Conservation (phyloP, 805 yeast genomes). For the Sungouiozyma intestinalis region DNA sequence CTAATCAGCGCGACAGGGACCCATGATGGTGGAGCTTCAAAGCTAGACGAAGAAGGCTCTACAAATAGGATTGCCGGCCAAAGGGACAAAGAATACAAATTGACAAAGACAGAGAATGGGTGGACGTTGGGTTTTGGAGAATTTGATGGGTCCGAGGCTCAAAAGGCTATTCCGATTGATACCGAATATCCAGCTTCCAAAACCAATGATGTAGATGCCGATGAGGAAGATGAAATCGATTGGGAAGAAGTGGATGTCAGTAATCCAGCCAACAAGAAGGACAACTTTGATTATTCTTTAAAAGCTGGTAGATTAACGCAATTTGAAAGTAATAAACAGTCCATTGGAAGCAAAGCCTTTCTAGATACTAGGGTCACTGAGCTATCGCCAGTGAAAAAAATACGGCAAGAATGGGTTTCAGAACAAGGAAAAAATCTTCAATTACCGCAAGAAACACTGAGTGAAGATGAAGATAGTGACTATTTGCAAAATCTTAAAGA, state of each 20-base stretch:
- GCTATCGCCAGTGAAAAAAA: constrained; percentile 13
- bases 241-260: constrained; percentile 60
- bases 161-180: constrained; percentile 44
- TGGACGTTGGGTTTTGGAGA: constrained; percentile 63
- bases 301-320: constrained; percentile 33
- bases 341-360: constrained; percentile 23
- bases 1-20: constrained; percentile 77
- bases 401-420: neutral
- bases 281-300: constrained; percentile 32
- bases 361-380: constrained; percentile 20
- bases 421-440: constrained; percentile 1
- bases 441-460: neutral
- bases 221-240: constrained; percentile 36
- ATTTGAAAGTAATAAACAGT: constrained; percentile 8
- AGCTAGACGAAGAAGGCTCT: constrained; percentile 24
- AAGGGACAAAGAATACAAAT: constrained; percentile 60
- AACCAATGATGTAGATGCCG: constrained; percentile 13
- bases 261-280: constrained; percentile 12
- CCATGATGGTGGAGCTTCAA: constrained; percentile 40
- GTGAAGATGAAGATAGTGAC: constrained; percentile 16
- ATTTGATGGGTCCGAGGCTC: constrained; percentile 31
- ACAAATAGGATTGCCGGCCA: constrained; percentile 67
- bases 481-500: constrained; percentile 23
- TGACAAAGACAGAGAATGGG: constrained; percentile 70
- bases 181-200: constrained; percentile 17